These are phyloP conservation scores for Ampelomyces quisqualis DNA, from an alignment of 2,329 filamentous ascomycete genomes.

Conservation along the genomic window DNA sequence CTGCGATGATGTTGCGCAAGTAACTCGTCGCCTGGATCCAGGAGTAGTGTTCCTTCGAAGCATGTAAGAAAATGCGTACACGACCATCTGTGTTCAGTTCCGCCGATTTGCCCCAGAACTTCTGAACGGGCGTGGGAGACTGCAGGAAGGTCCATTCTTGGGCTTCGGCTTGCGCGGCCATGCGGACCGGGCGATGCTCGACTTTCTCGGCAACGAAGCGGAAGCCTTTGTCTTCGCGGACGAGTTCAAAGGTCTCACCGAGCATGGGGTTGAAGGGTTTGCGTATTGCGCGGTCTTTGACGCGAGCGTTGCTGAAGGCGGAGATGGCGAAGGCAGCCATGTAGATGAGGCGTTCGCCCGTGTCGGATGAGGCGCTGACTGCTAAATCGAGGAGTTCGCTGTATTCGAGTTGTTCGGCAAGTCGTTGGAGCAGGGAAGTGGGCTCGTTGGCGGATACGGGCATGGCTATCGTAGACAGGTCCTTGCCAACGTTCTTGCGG, in stretches of 20 bases:
- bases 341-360: constrained; percentile 74
- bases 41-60: constrained; percentile 77
- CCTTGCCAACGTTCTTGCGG: constrained; percentile 96
- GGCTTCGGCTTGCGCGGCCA: constrained; percentile 91
- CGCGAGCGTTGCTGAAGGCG: constrained; percentile 75
- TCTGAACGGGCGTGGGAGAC: constrained; percentile 84
- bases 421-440: constrained; percentile 79
- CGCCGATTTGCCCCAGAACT: constrained; percentile 97
- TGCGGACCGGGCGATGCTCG: constrained; percentile 83
- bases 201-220: constrained; percentile 95
- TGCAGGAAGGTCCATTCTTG: constrained; percentile 84
- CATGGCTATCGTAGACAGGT: constrained; percentile 95
- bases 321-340: constrained; percentile 90
- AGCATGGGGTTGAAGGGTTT: constrained; percentile 98
- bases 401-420: constrained; percentile 91
- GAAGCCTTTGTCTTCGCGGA: constrained; percentile 84
- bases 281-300: constrained; percentile 86
- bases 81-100: constrained; percentile 93
- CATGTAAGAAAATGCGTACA: constrained; percentile 73
- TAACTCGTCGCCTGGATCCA: constrained; percentile 90
- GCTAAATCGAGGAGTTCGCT: constrained; percentile 75
- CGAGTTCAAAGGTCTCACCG: constrained; percentile 90
- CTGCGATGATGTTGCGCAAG: constrained; percentile 92
- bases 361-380: constrained; percentile 52
- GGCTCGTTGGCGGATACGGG: constrained; percentile 96